Base-by-base conservation (phyloP, 345 rosid species). In the Populus davidiana region DNA sequence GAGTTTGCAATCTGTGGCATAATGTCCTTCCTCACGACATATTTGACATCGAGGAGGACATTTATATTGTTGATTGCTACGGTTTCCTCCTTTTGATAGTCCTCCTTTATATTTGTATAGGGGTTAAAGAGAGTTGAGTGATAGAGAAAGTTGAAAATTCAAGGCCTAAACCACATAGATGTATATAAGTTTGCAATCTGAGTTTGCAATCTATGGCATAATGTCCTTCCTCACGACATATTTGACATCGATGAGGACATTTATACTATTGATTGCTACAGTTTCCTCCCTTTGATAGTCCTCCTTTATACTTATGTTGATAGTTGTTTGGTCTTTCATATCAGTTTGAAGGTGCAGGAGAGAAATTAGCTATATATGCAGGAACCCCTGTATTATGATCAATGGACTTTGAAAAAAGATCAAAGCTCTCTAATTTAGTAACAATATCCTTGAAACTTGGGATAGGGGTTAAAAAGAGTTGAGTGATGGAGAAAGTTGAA, bases 141-240 rank as follows among this genome's bases (percentile, higher is more conserved):
- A 25, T 25, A 25, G 1, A 25, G 25, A 25, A 25, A 25, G 25
- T 25, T 25, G 25, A 25, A 25, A 25, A 25, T 25, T 25, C 1
- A 25, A 0, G 25, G 25, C 25, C 25, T 25, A 25, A 25, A 25
- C 25, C 25, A 25, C 25, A 1, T 25, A 25, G 25, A 25, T 25
- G 25, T 25, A 25, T 25, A 25, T 25, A 25, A 25, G 25, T 25
- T 25, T 25, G 25, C 25, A 25, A 29, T 29, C 29, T 29, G 29
- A 1, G 29, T 1, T 29, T 1, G 2, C 23, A 70, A 14, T 69
- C n/a, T 61, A 12, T 39, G 3, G 31, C 49, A 41, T 77, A 77
- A 17, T 70, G 75, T 5, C 80, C 70, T 17, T 77, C 70, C 16
- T 17, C 3, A 31, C 35, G 35, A 14, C 64, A 77, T 2, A 77